Conservation (phyloP, 371 early-diverging fungal species). For the Gilbertella persicaria region DNA sequence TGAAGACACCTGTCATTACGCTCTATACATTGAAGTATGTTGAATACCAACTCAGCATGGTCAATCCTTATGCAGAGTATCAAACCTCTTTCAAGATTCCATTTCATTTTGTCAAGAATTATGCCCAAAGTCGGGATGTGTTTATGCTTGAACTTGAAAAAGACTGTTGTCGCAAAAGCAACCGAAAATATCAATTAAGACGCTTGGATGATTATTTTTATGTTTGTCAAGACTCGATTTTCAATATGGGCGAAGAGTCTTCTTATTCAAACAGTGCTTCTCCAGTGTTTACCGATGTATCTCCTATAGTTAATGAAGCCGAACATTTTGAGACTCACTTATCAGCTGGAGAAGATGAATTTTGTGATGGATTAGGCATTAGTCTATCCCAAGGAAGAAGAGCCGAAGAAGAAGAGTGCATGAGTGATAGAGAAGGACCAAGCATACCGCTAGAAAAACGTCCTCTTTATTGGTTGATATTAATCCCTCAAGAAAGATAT, state of each 20-base stretch:
- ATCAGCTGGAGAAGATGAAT: conserved; percentile 17
- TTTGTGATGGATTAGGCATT: conserved; percentile 45
- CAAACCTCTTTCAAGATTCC: conserved; percentile 57
- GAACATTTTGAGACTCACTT: neutral
- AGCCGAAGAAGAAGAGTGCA: conserved; percentile 5
- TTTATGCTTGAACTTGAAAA: conserved; percentile 65
- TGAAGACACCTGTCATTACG: conserved; percentile 53
- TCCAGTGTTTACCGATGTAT: conserved; percentile 9
- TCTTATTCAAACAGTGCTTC: conserved; percentile 24
- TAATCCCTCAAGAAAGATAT: conserved; percentile 53
- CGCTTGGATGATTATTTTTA: conserved; percentile 62
- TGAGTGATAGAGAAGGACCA: neutral
- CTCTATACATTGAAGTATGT: conserved; percentile 57
- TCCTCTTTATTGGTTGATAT: conserved; percentile 67
- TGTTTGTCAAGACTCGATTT: conserved; percentile 50
- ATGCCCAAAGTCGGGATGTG: conserved; percentile 35
- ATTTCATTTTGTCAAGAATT: conserved; percentile 57
- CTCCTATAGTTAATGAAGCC: conserved; percentile 7
- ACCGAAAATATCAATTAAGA: conserved; percentile 33
- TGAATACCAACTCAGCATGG: conserved; percentile 49
- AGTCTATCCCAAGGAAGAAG: conserved; percentile 18
- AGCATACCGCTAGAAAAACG: conserved; percentile 16
- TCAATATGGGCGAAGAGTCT: conserved; percentile 31
- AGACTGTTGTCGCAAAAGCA: conserved; percentile 18
- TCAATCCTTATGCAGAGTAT: conserved; percentile 52